Conservation (phyloP, 2,329 filamentous ascomycete species). For the Penicillium nordicum region DNA sequence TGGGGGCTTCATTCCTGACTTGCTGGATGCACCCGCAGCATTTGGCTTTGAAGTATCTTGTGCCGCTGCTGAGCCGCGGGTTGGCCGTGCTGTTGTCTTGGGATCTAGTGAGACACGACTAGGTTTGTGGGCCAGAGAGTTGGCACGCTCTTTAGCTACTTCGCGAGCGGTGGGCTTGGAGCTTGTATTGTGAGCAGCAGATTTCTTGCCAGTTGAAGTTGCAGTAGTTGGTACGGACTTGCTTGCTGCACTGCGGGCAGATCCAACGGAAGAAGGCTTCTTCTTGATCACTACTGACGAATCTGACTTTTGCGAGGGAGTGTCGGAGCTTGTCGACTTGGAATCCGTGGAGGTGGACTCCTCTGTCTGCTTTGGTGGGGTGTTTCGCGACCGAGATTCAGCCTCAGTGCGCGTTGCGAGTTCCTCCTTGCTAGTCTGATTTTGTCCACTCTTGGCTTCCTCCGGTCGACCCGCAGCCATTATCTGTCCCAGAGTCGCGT, state of each 20-base stretch:
- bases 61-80: conserved; percentile 30
- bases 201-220: conserved; percentile 19
- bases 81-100: conserved; percentile 27
- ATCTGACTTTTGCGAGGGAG: conserved; percentile 18
- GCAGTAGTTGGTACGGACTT: conserved; percentile 14
- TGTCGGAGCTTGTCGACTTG: conserved; percentile 1
- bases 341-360: conserved; percentile 8
- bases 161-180: conserved; percentile 30
- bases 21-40: conserved; percentile 24
- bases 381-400: conserved; percentile 11
- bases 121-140: conserved; percentile 29
- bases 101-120: conserved; percentile 33
- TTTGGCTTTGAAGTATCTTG: conserved; percentile 28
- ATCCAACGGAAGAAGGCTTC: conserved; percentile 32
- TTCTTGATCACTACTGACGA: conserved; percentile 28
- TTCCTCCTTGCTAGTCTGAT: conserved; percentile 10
- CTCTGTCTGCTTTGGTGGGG: conserved; percentile 20
- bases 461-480: conserved; percentile 8
- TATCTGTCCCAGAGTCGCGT: conserved; percentile 17
- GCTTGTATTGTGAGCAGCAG: conserved; percentile 16
- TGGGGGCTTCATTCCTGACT: conserved; percentile 39
- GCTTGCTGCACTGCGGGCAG: conserved; percentile 23
- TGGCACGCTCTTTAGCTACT: conserved; percentile 29
- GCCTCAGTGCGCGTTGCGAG: conserved; percentile 6
- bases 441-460: conserved; percentile 6